phyloP scores from a whole-genome alignment of 192 early-diverging fungal genomes.

The Phlyctochytrium bullatum region DNA sequence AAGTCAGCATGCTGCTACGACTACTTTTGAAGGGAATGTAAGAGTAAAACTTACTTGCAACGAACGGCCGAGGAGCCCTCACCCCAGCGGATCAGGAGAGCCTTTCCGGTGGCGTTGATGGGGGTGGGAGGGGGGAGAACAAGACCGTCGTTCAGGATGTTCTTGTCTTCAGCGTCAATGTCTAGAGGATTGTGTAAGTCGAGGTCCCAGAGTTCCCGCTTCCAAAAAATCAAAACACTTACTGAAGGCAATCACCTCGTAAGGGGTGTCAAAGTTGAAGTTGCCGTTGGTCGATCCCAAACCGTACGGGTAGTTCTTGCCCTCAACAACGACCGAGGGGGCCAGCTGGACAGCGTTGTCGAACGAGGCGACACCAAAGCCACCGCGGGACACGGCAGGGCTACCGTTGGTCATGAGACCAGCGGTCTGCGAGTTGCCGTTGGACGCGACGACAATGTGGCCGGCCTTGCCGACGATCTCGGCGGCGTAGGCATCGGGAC shows the following conservation, averaged over 20 bases:
- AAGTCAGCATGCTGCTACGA: too few relatives aligned
- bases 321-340: neutral
- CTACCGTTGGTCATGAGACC: slow-evolving; percentile 2
- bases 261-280: slow-evolving; percentile 7
- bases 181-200: neutral
- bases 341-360: slow-evolving; percentile 5
- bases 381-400: slow-evolving; percentile 10
- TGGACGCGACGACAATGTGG: slow-evolving; percentile 51
- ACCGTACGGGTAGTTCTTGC: neutral
- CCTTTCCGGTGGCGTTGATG: slow-evolving; percentile 9
- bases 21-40: too few relatives aligned
- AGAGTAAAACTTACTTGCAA: neutral
- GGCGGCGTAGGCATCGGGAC: slow-evolving; percentile 59
- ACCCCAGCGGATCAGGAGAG: slow-evolving; percentile 1
- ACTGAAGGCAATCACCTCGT: slow-evolving; percentile 4
- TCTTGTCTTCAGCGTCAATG: neutral
- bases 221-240: too few relatives aligned
- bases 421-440: slow-evolving; percentile 59
- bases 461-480: slow-evolving; percentile 44
- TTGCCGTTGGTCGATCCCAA: neutral
- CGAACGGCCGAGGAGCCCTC: neutral
- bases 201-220: too few relatives aligned
- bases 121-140: neutral
- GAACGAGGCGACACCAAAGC: slow-evolving; percentile 6
- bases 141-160: slow-evolving; percentile 5